A percentile compares a stretch with the other conserved stretches of the same genome.
These are phyloP conservation scores for Sporothrix humicola DNA, from an alignment of 2,329 filamentous ascomycete species.

Conservation along the genomic window DNA sequence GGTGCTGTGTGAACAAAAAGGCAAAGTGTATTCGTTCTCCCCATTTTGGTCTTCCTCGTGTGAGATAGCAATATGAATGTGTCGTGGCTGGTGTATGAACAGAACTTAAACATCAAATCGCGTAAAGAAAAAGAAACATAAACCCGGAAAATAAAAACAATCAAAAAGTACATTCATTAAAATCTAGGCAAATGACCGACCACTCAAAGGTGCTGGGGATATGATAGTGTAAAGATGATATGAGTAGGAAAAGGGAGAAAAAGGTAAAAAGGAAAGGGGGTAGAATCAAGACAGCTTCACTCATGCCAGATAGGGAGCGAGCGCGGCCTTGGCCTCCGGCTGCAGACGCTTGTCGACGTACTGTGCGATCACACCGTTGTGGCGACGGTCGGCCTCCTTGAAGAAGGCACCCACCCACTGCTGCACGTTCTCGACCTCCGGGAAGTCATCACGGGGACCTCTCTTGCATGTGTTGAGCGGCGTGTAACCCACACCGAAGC, in stretches of 20 bases:
- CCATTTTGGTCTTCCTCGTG: constrained; percentile 18
- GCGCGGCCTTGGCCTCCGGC: constrained; percentile 61
- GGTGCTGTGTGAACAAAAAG: neutral
- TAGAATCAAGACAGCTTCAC: neutral
- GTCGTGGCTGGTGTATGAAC: neutral
- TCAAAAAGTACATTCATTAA: constrained; percentile 23
- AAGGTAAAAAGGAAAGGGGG: neutral
- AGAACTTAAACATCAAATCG: neutral
- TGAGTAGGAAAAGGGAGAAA: neutral
- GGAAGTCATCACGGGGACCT: constrained; percentile 77
- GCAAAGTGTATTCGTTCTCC: neutral
- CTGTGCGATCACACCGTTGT: constrained; percentile 70
- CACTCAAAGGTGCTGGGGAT: constrained; percentile 6
- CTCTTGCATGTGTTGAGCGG: constrained; percentile 88
- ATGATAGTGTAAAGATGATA: constrained; percentile 14
- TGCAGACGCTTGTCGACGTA: constrained; percentile 76
- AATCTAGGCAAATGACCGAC: constrained; percentile 16
- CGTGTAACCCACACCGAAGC: constrained; percentile 94
- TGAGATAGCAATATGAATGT: too few relatives aligned
- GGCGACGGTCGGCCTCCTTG: constrained; percentile 75
- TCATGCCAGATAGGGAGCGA: constrained; percentile 58
- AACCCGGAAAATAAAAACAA: neutral
- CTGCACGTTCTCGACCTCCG: constrained; percentile 78
- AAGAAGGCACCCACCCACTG: constrained; percentile 85
- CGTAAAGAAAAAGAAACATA: neutral